phyloP scores from a whole-genome alignment of 148 eudicot species.

The Mesembryanthemum crystallinum region DNA sequence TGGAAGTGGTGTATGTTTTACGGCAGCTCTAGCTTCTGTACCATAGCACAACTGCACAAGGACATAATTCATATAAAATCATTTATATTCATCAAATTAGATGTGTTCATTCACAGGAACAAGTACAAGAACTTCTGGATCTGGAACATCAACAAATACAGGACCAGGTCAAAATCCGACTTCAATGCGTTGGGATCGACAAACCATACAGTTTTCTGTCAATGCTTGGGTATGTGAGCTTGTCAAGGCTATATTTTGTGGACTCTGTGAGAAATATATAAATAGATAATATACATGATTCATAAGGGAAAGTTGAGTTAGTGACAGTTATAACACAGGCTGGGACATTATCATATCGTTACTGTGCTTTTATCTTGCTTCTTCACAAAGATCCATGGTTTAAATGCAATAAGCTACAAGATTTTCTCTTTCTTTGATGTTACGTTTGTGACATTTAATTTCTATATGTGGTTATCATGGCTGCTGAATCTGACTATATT shows the following conservation, averaged over 20 bases:
- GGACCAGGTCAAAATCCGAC: constrained; percentile 56
- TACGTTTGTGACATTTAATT: not conserved
- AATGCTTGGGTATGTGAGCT: constrained; percentile 80
- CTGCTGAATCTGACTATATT: not conserved
- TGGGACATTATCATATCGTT: not conserved
- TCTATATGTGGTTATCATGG: not conserved
- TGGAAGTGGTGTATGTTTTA: not conserved
- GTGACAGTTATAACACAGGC: not conserved
- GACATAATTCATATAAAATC: not conserved
- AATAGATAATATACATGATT: not conserved
- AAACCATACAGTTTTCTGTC: constrained; percentile 82
- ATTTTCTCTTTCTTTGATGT: not conserved
- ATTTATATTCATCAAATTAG: not conserved
- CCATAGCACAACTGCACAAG: not conserved
- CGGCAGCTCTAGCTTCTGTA: not conserved
- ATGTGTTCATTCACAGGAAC: constrained; percentile 45
- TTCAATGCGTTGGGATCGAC: constrained; percentile 76
- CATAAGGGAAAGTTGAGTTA: not conserved
- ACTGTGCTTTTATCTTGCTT: not conserved
- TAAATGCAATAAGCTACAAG: not conserved
- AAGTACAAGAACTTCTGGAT: constrained; percentile 62
- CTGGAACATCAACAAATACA: constrained; percentile 55
- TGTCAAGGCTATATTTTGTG: not conserved
- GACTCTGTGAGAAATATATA: not conserved
- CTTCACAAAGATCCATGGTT: not conserved